These are phyloP conservation scores for Takashimella tepidaria DNA, from an alignment of 1,284 basidiomycete genomes.

Conservation along the genomic window DNA sequence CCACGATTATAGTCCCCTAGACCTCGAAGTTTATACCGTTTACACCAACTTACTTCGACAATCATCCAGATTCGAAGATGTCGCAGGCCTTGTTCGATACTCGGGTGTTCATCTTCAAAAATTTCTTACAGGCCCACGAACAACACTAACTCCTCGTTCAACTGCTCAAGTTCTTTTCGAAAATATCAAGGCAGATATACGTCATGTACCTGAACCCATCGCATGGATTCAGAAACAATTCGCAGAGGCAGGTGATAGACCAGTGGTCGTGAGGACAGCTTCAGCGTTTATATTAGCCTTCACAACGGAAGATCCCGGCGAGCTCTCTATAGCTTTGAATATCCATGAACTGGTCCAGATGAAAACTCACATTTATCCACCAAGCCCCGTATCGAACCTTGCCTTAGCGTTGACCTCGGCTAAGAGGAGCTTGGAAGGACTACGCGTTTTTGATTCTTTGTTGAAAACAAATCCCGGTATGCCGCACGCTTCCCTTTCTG, in stretches of 20 bases:
- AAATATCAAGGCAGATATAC: slow-evolving; percentile 2
- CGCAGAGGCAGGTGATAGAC: neutral
- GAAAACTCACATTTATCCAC: slow-evolving; percentile 6
- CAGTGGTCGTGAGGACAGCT: neutral
- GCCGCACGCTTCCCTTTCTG: slow-evolving; percentile 9
- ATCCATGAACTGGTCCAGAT: slow-evolving; percentile 7
- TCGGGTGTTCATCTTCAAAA: slow-evolving; percentile 3
- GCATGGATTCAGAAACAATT: slow-evolving; percentile 5
- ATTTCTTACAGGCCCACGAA: neutral
- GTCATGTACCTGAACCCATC: slow-evolving; percentile 3
- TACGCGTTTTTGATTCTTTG: slow-evolving; percentile 6
- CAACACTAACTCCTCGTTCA: neutral
- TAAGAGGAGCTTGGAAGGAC: neutral
- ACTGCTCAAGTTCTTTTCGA: neutral
- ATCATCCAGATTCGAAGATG: neutral
- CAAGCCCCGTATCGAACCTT: slow-evolving; percentile 2
- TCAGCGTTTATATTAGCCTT: neutral
- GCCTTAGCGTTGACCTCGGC: slow-evolving; percentile 3
- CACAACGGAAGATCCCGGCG: neutral
- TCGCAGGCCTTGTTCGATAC: slow-evolving; percentile 1
- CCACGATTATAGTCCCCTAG: neutral
- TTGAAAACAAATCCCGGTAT: slow-evolving; percentile 5
- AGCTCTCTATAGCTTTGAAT: neutral
- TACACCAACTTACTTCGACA: slow-evolving; percentile 4
- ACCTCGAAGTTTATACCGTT: neutral